Base-by-base conservation (phyloP, 495 filamentous ascomycete genomes). In the Trichoderma erinaceum region DNA sequence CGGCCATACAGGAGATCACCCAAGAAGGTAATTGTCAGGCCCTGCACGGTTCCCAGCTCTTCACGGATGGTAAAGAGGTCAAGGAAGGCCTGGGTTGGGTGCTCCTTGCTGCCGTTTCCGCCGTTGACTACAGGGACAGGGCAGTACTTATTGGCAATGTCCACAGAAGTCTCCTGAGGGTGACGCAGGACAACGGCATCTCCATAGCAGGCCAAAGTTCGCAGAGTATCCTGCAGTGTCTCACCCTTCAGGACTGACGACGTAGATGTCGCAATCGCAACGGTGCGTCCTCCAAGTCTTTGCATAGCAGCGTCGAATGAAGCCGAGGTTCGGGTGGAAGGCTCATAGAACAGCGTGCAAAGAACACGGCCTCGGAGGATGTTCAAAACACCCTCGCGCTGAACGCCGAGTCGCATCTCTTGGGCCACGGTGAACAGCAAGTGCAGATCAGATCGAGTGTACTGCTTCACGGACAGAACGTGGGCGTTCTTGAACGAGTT, bases 241-340 rank as follows among this genome's bases (percentile, higher is more conserved):
- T 99, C 95, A 64, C 96, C 95, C 83, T 98, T 99, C 76, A 91
- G 84, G 21, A 90, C 90, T 1, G 90, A 94, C 12, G 93, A 97
- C 72, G 90, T 85, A 41, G 88, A 84, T 2, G 91, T 92, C 7
- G 88, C 82, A 73, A 97, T 89, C 69, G 87, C 81, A 64, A 98
- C 83, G 35, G 88, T 91, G 29, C 89, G 84, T 32, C 95, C 95
- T 52, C 95, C 95, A 10, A 99, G 88, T 16, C 96, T 89, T 82
- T 97, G 93, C 95, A 99, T 99, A 48, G 95, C 96, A 38, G 93
- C 88, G 73, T 99, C 96, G 73, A 99, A 99, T 29, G 95, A 99
- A 61, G 92, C 88, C 18, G 94, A 98, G 13, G 95, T 99, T 41
- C 95, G 87, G 7, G 95, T 99, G 1, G 93, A 97, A 3, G 95